Evolutionary conservation across 306 rosid species (phyloP), one percentile per base, ranked within the genome.

Genomic region (Casuarina cunninghamiana): DNA sequence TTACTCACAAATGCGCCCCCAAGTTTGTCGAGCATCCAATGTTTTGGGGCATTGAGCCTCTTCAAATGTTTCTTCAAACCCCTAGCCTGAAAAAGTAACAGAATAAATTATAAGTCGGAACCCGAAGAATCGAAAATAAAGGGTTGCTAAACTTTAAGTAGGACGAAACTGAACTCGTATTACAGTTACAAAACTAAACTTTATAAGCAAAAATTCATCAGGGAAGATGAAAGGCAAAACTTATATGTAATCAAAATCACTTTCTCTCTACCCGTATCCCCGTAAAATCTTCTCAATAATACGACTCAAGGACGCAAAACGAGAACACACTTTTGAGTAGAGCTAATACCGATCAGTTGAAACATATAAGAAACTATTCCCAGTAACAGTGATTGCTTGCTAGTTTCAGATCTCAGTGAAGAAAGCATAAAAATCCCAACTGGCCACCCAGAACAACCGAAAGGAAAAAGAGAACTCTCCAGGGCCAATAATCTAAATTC

Each of bases 21-120:
- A 78, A 91, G 84, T 60, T 91, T 90, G 81, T 88, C 92, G 71
- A 91, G 94, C 97, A 91, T 91, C 94, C 94, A 91, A 85, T 91
- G 94, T 85, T 88, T 90, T 0, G 94, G 97, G 55, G 97, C 93
- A 86, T 90, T 91, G 86, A 91, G 91, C 93, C 97, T 85, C 90
- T 91, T 91, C 90, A 91, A 57, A 38, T 82, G 86, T 54, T 93
- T 90, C 92, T 93, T 93, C 88, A 91, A 83, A 13, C 97, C 94
- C 83, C 97, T 86, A 0, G 93, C 91, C 92, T 91, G 92, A 3
- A 83, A 77, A 26, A 26, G 21, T 53, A 79, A 13, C 58, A 74
- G 53, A 42, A 75, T 12, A 54, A 57, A 0, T 39, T 21, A 68
- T 39, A 75, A 11, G 3, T 66, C 48, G 55, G 53, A 74, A 39